Conservation (phyloP, 257 asterid genomes). For the Striga asiatica region DNA sequence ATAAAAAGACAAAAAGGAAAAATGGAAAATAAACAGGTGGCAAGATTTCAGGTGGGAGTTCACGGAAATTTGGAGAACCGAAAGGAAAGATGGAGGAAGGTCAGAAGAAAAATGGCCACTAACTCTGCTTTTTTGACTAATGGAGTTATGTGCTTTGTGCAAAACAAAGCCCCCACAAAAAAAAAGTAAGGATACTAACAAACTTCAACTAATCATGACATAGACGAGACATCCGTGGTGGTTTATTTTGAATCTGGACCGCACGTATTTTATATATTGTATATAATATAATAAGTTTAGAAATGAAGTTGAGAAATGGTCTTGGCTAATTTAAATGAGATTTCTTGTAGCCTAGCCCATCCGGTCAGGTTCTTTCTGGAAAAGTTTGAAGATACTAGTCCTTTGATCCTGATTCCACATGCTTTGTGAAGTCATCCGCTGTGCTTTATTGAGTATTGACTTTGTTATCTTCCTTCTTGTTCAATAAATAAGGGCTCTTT, state of each 20-base stretch:
- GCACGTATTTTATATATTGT: background rate
- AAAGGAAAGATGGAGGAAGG: background rate
- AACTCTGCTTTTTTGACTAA: background rate
- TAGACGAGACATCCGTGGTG: no score
- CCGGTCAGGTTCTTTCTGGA: background rate
- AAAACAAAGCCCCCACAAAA: no score
- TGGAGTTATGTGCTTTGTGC: background rate
- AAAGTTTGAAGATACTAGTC: background rate
- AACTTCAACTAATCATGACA: no score
- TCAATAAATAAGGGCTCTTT: no score
- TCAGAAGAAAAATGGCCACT: background rate
- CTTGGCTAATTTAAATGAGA: no score
- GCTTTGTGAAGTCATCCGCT: no score
- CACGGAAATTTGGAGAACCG: background rate
- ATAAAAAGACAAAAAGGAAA: no score
- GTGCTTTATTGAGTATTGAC: no score
- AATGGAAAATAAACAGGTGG: constrained; percentile 14
- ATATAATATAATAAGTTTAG: background rate
- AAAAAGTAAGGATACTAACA: no score
- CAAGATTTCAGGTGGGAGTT: background rate
- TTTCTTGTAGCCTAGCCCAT: background rate
- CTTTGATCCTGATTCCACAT: background rate
- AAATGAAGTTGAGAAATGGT: no score
- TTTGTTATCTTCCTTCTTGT: no score
- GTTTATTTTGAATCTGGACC: no score